Evolutionary conservation across 2,329 filamentous ascomycete species (phyloP), one percentile per base, ranked within the genome.

Genomic region (Claviceps cyperi): DNA sequence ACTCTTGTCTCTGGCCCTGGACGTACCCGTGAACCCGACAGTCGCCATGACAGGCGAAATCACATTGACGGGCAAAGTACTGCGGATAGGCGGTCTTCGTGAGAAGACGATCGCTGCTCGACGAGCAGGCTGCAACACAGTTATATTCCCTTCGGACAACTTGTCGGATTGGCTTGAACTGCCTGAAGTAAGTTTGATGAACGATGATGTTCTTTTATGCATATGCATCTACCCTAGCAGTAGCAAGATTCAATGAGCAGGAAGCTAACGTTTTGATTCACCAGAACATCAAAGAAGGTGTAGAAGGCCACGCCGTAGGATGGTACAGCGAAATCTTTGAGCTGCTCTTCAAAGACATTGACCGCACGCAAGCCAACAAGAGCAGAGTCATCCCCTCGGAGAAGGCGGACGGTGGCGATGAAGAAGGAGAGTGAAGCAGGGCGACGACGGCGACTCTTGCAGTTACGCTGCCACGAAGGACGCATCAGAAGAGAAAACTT

Each of bases 21-120:
- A 95, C 57, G 76, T 77, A 44, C 76, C 83, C 15, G 75, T 98
- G 47, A 77, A 89, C 61, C 87, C 91, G 6, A 88, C 86, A 0
- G 82, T 97, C 57, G 91, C 94, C 52, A 98, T 98, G 92, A 98
- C 92, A 1, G 92, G 92, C 55, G 92, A 98, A 69, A 73, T 98
- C 55, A 98, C 94, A 1, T 81, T 98, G 48, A 98, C 92, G 1
- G 92, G 92, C 50, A 98, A 98, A 70, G 91, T 98, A 2, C 71
- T 98, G 48, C 78, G 92, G 54, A 98, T 98, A 64, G 92, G 92
- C 47, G 92, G 92, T 0, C 70, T 98, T 58, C 76, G 92, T 45
- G 92, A 98, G 72, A 98, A 98, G 81, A 96, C 92, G 6, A 91
- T 98, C 39, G 92, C 92, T 32, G 94, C 92, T 51, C 79, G 90